Evolutionary conservation across 2,329 filamentous ascomycete genomes (phyloP).

Genomic region (Aspergillus ochraceus): DNA sequence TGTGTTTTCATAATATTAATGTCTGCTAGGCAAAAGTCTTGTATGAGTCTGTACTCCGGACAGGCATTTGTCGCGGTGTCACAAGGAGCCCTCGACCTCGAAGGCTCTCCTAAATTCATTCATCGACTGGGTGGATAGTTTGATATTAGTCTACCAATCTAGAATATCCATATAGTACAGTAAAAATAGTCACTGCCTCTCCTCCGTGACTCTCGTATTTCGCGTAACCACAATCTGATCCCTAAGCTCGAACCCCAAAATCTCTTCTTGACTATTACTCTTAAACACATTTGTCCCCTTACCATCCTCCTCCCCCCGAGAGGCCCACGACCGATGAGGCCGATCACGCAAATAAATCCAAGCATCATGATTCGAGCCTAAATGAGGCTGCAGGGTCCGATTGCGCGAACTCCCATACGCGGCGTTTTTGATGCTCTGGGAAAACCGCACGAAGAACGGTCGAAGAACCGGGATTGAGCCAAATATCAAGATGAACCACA

Average conservation of each 20-base stretch:
- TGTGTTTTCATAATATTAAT: no score
- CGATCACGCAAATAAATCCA: neutral
- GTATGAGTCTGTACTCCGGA: no score
- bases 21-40: no score
- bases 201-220: neutral
- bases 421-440: conserved; percentile 17
- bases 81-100: no score
- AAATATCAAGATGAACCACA: conserved; percentile 22
- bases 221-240: neutral
- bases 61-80: no score
- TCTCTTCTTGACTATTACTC: neutral
- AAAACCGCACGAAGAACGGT: conserved; percentile 16
- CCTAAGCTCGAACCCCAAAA: neutral
- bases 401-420: conserved; percentile 1
- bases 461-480: conserved; percentile 21
- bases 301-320: neutral
- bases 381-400: neutral
- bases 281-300: neutral
- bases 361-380: neutral
- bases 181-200: neutral
- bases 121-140: no score
- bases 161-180: no score
- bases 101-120: no score
- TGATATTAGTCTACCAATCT: no score
- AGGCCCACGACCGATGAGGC: neutral